phyloP scores from a whole-genome alignment of 2,329 filamentous ascomycete genomes.

The Piedraia hortae region DNA sequence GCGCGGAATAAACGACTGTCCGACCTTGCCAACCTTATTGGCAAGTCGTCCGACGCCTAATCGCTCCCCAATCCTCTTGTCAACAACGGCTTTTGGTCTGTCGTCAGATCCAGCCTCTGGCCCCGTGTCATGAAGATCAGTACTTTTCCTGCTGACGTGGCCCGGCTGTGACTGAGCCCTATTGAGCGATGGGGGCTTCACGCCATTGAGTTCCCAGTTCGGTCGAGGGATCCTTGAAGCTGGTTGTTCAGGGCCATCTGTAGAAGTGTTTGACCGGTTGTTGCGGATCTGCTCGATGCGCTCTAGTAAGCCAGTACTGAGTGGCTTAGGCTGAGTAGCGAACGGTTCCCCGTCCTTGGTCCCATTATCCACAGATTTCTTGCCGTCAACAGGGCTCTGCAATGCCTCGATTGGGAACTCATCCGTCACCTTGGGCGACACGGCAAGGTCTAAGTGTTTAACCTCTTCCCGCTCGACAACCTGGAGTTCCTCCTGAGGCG shows the following conservation, averaged over 20 bases:
- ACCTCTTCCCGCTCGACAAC: slow-evolving; percentile 24
- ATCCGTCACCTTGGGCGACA: slow-evolving; percentile 14
- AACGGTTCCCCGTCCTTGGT: slow-evolving; percentile 8
- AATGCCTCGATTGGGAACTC: slow-evolving; percentile 2
- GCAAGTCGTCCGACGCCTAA: slow-evolving; percentile 17
- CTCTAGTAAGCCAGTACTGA: slow-evolving; percentile 13
- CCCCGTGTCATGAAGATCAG: slow-evolving; percentile 2
- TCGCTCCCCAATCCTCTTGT: slow-evolving; percentile 48
- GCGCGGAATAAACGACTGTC: slow-evolving; percentile 57
- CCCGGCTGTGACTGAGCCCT: slow-evolving; percentile 25
- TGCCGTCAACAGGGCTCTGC: slow-evolving; percentile 1
- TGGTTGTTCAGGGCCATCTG: slow-evolving; percentile 4
- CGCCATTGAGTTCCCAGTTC: slow-evolving; percentile 9
- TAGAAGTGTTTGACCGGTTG: slow-evolving; percentile 5
- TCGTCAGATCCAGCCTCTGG: slow-evolving; percentile 5
- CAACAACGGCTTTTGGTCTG: slow-evolving; percentile 15
- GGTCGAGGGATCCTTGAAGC: slow-evolving; percentile 14
- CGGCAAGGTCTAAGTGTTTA: slow-evolving; percentile 32
- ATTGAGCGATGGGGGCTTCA: slow-evolving; percentile 18
- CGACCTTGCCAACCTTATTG: slow-evolving; percentile 25
- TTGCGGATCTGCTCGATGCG: slow-evolving; percentile 14
- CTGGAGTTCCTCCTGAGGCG: slow-evolving; percentile 10
- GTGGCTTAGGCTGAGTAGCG: slow-evolving; percentile 10
- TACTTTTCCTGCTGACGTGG: slow-evolving; percentile 7
- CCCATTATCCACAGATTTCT: slow-evolving; percentile 1